Base-by-base conservation (phyloP, 2,329 filamentous ascomycete species). In the Ceratocystis cubensis region DNA sequence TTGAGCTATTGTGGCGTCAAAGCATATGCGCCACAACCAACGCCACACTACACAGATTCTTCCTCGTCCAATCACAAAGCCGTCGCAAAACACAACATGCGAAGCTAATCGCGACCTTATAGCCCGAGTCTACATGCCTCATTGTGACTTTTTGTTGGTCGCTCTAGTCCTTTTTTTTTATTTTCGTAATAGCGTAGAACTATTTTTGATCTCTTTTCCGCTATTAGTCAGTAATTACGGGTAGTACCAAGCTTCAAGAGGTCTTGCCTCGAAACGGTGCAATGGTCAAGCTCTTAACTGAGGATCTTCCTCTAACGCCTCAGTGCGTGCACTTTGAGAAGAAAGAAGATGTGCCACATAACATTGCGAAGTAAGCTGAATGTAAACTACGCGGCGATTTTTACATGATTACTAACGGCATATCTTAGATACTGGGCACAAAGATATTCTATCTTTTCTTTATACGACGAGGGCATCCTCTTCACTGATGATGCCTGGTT, bases 401-500 rank as follows among this genome's bases (percentile, higher is more conserved):
- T 10, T 37, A 13, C 20, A 5, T 22, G 33, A 25, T 25, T 63
- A 64, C 53, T 65, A 22, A 63, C 22, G 53, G 37, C 22, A 13
- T 8, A 3, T 61, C 20, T 5, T 37, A 95, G 91, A 74, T 99
- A 99, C 76, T 99, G 90, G 84, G 81, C 87, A 17, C 92, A 97
- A 73, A 84, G 94, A 68, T 87, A 94, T 75, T 87, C 86, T 64
- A 89, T 99, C 70, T 99, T 96, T 76, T 87, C 87, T 17, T 82
- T 82, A 71, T 99, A 96, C 74, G 88, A 96, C 74, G 82, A 92
- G 67, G 93, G 91, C 66, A 83, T 99, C 70, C 88, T 86, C 79
- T 85, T 99, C 81, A 99, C 95, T 0, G 87, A 96, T 74, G 88
- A 93, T 76, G 88, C 91, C 65, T 99, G 94, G 94, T 99, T 94